A percentile compares a stretch with the other conserved stretches of the same genome.
These are phyloP conservation scores for Fusarium nelsonii DNA, from an alignment of 2,329 filamentous ascomycete genomes.

Conservation along the genomic window DNA sequence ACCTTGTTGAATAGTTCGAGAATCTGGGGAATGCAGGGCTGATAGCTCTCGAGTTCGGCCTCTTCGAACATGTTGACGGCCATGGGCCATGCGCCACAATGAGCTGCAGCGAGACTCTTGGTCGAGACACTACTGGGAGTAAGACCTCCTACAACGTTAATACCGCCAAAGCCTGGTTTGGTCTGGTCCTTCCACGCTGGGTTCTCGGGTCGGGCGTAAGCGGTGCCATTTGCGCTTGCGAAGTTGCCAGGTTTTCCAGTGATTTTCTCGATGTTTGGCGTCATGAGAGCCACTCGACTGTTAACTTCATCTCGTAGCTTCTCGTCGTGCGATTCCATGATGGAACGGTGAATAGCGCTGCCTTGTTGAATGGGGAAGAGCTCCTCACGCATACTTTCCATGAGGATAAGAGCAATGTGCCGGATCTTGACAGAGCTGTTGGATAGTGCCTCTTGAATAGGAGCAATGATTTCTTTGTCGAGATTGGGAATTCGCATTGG, in stretches of 20 bases:
- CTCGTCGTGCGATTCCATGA: constrained; percentile 50
- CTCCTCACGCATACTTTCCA: constrained; percentile 60
- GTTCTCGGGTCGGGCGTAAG: constrained; percentile 43
- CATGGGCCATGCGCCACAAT: constrained; percentile 58
- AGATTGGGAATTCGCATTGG: constrained; percentile 58
- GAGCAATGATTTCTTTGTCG: constrained; percentile 48
- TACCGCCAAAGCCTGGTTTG: constrained; percentile 52
- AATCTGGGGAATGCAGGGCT: constrained; percentile 59
- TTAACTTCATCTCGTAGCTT: constrained; percentile 49
- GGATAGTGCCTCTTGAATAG: constrained; percentile 43
- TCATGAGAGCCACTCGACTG: constrained; percentile 47
- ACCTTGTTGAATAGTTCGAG: constrained; percentile 51
- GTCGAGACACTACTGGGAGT: constrained; percentile 59
- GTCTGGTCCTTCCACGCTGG: constrained; percentile 40
- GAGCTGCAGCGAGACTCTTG: constrained; percentile 57
- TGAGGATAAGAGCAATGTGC: constrained; percentile 58
- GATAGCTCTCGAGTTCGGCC: constrained; percentile 57
- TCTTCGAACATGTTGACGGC: constrained; percentile 59
- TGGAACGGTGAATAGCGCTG: constrained; percentile 53
- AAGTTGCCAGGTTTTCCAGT: constrained; percentile 42
- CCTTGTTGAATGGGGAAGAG: constrained; percentile 59
- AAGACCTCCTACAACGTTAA: constrained; percentile 56
- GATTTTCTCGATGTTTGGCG: constrained; percentile 43
- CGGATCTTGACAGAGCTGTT: constrained; percentile 54
- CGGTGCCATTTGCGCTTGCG: constrained; percentile 38